These are phyloP conservation scores for Erodium maritimum DNA, from an alignment of 345 rosid genomes.

Conservation along the genomic window DNA sequence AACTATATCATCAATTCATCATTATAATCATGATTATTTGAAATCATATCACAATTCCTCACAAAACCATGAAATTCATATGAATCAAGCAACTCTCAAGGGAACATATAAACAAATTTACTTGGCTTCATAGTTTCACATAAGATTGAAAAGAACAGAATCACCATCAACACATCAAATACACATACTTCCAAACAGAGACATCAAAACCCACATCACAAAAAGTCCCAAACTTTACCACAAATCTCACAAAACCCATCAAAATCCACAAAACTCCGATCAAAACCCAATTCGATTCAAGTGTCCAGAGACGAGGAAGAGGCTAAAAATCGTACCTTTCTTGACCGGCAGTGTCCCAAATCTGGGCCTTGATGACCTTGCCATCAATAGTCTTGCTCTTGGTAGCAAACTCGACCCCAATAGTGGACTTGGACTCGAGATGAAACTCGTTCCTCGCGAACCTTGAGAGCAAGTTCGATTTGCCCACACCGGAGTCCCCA, in stretches of 20 bases:
- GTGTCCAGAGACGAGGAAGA: neutral
- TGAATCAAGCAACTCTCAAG: neutral
- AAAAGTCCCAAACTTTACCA: neutral
- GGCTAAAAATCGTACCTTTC: constrained; percentile 20
- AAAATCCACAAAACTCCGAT: neutral
- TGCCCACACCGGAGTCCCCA: constrained; percentile 50
- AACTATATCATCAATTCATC: neutral
- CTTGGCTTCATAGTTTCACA: neutral
- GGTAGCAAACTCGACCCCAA: constrained; percentile 49
- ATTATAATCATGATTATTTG: too few relatives aligned
- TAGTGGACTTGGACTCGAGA: constrained; percentile 49
- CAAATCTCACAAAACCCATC: neutral
- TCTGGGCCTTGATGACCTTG: constrained; percentile 45
- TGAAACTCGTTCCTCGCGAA: constrained; percentile 43
- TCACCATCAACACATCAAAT: too few relatives aligned
- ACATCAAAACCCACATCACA: constrained; percentile 3
- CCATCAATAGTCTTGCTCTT: constrained; percentile 31
- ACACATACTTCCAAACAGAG: neutral
- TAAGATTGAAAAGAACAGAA: neutral
- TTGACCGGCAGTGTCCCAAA: constrained; percentile 55
- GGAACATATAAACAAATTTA: neutral
- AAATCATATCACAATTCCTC: neutral
- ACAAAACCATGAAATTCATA: neutral
- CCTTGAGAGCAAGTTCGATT: constrained; percentile 39
- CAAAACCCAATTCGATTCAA: constrained; percentile 4